These are phyloP conservation scores for Pestalotiopsis sp. DNA, from an alignment of 2,329 filamentous ascomycete species.

Conservation along the genomic window DNA sequence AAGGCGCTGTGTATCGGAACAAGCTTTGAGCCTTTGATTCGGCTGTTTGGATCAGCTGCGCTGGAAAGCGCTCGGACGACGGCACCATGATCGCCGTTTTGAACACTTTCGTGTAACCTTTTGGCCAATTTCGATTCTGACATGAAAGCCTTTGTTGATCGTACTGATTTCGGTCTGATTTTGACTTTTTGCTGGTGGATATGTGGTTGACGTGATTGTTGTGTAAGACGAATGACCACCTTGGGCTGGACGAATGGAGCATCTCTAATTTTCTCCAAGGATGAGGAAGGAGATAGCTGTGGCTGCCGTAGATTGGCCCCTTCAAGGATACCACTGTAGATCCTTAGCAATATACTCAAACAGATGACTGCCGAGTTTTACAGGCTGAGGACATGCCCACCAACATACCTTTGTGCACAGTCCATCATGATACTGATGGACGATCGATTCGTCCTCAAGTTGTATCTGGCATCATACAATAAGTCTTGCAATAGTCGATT, in stretches of 20 bases:
- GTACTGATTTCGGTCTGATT: conserved; percentile 16
- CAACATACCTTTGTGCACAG: conserved; percentile 21
- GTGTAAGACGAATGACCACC: conserved; percentile 18
- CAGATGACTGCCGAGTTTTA: neutral
- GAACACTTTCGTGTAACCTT: conserved; percentile 20
- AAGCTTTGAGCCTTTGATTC: conserved; percentile 15
- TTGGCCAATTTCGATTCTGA: conserved; percentile 13
- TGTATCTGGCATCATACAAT: conserved; percentile 16
- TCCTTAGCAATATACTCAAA: neutral
- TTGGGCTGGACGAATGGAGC: conserved; percentile 17
- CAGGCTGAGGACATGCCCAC: neutral
- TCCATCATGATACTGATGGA: conserved; percentile 22
- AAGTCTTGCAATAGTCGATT: conserved; percentile 20
- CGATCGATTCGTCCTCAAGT: conserved; percentile 20
- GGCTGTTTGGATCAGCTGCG: conserved; percentile 18
- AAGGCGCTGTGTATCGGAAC: conserved; percentile 21
- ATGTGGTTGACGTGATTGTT: conserved; percentile 14
- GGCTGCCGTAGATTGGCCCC: conserved; percentile 17
- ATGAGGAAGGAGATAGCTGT: conserved; percentile 10
- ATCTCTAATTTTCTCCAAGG: conserved; percentile 9
- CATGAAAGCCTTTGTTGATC: conserved; percentile 10
- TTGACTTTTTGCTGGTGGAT: conserved; percentile 18
- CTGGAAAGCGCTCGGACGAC: conserved; percentile 20
- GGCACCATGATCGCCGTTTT: conserved; percentile 15
- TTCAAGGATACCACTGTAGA: conserved; percentile 16